Base-by-base conservation (phyloP, 306 rosid species). In the Benincasa hispida region DNA sequence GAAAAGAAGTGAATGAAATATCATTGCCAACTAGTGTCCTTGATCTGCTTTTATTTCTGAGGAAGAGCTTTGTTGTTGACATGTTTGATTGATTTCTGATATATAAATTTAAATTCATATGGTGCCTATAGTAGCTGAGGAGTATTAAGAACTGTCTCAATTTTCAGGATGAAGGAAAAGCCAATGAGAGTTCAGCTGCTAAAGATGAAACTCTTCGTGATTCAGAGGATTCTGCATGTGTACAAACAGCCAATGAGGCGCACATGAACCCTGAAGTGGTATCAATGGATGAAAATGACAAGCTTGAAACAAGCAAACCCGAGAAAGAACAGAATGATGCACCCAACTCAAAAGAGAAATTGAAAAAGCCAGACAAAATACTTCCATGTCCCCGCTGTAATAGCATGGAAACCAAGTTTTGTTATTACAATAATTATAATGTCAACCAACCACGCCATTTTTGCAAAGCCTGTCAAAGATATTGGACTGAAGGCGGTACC, bases 381-480 rank as follows among this genome's bases (percentile, higher is more conserved):
- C 81, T 93, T 55, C 91, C 97, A 25, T 93, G 98, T 62, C 98
- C 98, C 13, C 97, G 98, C 69, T 93, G 97, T 87, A 93, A 81
- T 6, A 93, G 98, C 87, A 89, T 91, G 96, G 98, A 93, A 80
- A 93, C 98, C 0, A 93, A 93, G 66, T 93, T 93, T 84, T 93
- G 98, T 72, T 93, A 93, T 83, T 91, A 91, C 85, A 93, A 93
- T 70, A 93, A 93, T 78, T 93, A 93, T 88, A 93, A 93, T 19
- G 74, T 91, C 79, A 91, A 88, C 79, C 97, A 93, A 82, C 98
- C 97, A 11, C 97, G 98, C 53, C 90, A 93, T 76, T 93, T 93
- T 88, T 93, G 98, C 84, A 93, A 93, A 81, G 90, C 97, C 12
- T 93, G 98, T 76, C 98, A 93, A 78, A 86, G 98, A 85, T 93